These are phyloP conservation scores for Hypoxylon rickii DNA, from an alignment of 495 filamentous ascomycete species.

Conservation along the genomic window DNA sequence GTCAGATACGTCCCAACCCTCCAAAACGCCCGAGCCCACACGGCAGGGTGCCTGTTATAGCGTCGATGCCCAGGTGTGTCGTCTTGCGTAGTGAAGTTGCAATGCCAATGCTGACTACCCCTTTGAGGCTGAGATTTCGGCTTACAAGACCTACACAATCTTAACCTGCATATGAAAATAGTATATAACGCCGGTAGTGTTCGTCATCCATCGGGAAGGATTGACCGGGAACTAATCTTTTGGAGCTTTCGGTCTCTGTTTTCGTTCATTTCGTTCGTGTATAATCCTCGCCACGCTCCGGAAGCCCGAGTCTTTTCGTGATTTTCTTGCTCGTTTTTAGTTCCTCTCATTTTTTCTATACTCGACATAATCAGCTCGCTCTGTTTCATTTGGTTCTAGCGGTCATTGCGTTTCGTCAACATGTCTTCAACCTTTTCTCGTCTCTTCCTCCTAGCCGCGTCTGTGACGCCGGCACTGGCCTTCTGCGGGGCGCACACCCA, in stretches of 20 bases:
- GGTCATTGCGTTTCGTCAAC: constrained; percentile 7
- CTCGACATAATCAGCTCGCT: background rate
- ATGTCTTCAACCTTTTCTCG: constrained; percentile 24
- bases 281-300: constrained; percentile 21
- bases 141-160: constrained; percentile 15
- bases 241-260: constrained; percentile 14
- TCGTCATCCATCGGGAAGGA: constrained; percentile 14
- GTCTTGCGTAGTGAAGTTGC: constrained; percentile 13
- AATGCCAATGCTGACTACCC: constrained; percentile 21
- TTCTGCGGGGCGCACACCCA: constrained; percentile 38
- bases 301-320: constrained; percentile 6
- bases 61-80: background rate
- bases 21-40: background rate
- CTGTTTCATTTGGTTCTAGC: background rate
- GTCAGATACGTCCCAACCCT: background rate
- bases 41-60: constrained; percentile 2
- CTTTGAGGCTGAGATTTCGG: constrained; percentile 28
- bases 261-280: constrained; percentile 12
- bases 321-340: background rate
- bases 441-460: constrained; percentile 31
- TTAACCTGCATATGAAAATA: background rate
- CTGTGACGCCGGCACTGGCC: constrained; percentile 32
- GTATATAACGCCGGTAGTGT: constrained; percentile 21
- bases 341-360: background rate
- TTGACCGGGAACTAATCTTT: constrained; percentile 9